Conservation (phyloP, 1,284 basidiomycete genomes). For the Rhodotorula sp. region DNA sequence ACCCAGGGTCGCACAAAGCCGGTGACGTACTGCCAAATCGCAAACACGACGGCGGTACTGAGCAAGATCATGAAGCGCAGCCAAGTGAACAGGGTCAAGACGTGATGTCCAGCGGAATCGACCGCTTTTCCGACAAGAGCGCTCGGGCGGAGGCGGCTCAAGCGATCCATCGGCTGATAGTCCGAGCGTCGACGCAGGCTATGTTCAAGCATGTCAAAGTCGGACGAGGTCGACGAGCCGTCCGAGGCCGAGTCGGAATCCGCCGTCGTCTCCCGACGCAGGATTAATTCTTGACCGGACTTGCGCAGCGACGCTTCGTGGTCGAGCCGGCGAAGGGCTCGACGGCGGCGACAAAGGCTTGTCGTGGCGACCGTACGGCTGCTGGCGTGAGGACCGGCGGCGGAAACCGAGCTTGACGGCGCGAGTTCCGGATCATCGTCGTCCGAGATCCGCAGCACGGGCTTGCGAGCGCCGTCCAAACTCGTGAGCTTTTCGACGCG, state of each 20-base stretch:
- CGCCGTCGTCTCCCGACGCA: neutral
- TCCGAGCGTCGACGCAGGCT: constrained; percentile 22
- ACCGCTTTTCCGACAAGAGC: constrained; percentile 24
- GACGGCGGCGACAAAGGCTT: constrained; percentile 4
- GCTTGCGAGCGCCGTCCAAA: no score
- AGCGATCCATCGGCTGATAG: constrained; percentile 39
- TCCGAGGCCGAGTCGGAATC: constrained; percentile 5
- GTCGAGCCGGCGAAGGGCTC: constrained; percentile 20
- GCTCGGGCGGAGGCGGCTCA: constrained; percentile 37
- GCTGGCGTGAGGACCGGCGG: no score
- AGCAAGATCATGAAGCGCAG: constrained; percentile 32
- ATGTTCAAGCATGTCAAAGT: constrained; percentile 22
- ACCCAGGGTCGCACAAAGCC: neutral
- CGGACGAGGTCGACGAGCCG: constrained; percentile 11
- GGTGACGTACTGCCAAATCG: constrained; percentile 35
- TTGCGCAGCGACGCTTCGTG: constrained; percentile 10
- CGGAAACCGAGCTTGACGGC: no score
- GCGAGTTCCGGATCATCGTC: no score
- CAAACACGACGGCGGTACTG: constrained; percentile 27
- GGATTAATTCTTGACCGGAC: neutral
- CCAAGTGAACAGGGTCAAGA: constrained; percentile 28
- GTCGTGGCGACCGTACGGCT: neutral
- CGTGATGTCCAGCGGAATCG: constrained; percentile 27
- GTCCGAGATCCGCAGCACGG: no score
- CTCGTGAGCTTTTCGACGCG: constrained; percentile 1